Evolutionary conservation across 495 filamentous ascomycete species (phyloP), one percentile per base, ranked within the genome.

Genomic region (Tuber calosporum): DNA sequence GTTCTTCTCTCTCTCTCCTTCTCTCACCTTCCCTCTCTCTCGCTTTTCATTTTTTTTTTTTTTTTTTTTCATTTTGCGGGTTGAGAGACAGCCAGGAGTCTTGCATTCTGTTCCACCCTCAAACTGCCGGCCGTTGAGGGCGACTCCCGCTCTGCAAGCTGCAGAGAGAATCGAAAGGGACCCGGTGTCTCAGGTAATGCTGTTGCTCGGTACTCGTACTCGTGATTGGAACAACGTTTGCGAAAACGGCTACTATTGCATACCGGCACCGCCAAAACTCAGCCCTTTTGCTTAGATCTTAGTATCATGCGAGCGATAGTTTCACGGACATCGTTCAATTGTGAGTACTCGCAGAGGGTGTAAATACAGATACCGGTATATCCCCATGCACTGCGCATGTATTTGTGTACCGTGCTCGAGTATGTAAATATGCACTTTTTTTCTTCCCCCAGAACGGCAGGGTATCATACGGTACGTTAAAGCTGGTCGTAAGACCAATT

Each of bases 71-170:
- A 62, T 30, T 62, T 30, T 9, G 9, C 30, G 53, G n/a, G 30
- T 62, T 62, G 53, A 22, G 53, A 30, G n/a, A 62, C n/a, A 62
- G 53, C 30, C 53, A 62, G n/a, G 53, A 62, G 8, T 30, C n/a
- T 30, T 62, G n/a, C 30, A 15, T 26, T 53, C 22, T 53, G 0
- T 62, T 0, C 53, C 53, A 11, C 26, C 53, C n/a, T 62, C 53
- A 62, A 62, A 30, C 26, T 62, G 53, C 53, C 53, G 53, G 53
- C 53, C 26, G 53, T 62, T 62, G 4, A 62, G 53, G 53, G n/a
- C 26, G 53, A 30, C 53, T 62, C 53, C 53, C 53, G 53, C 26
- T 62, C 53, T 62, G 53, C 53, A 62, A 62, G 8, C n/a, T 62
- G 53, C 26, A 62, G 53, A 62, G 30, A 62, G 53, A 30, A 26